Conservation (phyloP, 768 basidiomycete genomes). For the Guyanaporus albipodus region DNA sequence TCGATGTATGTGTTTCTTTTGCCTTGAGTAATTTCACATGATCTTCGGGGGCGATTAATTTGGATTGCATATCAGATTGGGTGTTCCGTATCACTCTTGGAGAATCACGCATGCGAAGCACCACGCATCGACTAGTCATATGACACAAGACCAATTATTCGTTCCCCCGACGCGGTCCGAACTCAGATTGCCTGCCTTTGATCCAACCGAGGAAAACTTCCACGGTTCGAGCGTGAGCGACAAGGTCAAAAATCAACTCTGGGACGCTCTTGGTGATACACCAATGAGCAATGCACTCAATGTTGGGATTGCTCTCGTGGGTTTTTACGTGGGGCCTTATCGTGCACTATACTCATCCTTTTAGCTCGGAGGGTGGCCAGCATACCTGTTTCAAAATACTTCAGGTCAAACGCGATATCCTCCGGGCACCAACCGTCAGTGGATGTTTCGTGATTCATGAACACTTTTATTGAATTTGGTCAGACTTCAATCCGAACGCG, state of each 20-base stretch:
- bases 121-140: conserved; percentile 90
- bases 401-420: conserved; percentile 86
- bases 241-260: conserved; percentile 67
- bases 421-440: conserved; percentile 70
- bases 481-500: conserved; percentile 75
- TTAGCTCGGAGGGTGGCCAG: conserved; percentile 80
- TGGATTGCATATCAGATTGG: no score
- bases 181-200: conserved; percentile 57
- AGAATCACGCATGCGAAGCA: conserved; percentile 92
- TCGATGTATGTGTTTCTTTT: conserved; percentile 57
- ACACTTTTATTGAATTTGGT: not conserved
- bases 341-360: not conserved
- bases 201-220: conserved; percentile 61
- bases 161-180: conserved; percentile 87
- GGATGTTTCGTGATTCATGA: not conserved
- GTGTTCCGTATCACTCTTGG: conserved; percentile 98
- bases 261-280: conserved; percentile 88
- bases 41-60: conserved; percentile 3
- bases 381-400: conserved; percentile 78
- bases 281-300: conserved; percentile 65
- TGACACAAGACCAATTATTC: conserved; percentile 94
- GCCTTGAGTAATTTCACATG: conserved; percentile 19
- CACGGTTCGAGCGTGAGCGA: conserved; percentile 61
- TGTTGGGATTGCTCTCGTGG: conserved; percentile 57
- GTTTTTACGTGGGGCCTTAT: conserved; percentile 12